Percentiles rank a stretch among this genome's conserved stretches.
Evolutionary conservation across 164 flowering plant species (phyloP).

Genomic region (Vitis labrusca): DNA sequence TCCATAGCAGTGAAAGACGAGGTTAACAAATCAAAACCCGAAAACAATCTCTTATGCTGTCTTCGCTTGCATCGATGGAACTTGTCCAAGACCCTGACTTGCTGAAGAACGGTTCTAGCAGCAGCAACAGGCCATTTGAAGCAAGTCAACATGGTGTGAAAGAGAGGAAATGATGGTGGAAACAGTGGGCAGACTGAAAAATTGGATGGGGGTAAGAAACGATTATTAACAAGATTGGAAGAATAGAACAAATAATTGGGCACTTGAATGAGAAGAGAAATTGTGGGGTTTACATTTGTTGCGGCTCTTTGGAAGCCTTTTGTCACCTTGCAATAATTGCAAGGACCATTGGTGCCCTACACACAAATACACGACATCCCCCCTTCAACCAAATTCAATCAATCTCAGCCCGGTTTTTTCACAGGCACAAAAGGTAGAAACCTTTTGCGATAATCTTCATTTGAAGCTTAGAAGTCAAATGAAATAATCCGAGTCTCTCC

Average conservation of each 20-base stretch:
- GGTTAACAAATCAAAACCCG: conserved; percentile 28
- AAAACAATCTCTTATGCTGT: conserved; percentile 21
- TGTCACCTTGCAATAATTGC: conserved; percentile 35
- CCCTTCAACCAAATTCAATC: neutral
- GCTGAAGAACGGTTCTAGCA: conserved; percentile 16
- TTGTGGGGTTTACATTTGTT: conserved; percentile 20
- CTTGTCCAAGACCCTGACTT: conserved; percentile 11
- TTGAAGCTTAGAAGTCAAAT: too few species aligned
- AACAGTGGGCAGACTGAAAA: neutral
- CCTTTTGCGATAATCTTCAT: too few species aligned
- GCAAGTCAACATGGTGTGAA: conserved; percentile 24
- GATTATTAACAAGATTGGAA: neutral
- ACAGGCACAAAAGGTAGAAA: too few species aligned
- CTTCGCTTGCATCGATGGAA: conserved; percentile 21
- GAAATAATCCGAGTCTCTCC: too few species aligned
- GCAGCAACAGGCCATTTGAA: conserved; percentile 15
- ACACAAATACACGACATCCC: too few species aligned
- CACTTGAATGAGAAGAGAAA: neutral
- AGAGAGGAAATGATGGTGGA: conserved; percentile 1
- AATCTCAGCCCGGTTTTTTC: too few species aligned
- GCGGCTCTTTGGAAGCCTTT: too few species aligned
- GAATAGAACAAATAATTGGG: conserved; percentile 13
- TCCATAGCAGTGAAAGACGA: conserved; percentile 48
- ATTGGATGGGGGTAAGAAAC: neutral
- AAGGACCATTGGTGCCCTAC: neutral